Percentiles rank a stretch among this genome's conserved stretches.
phyloP scores from a whole-genome alignment of 1,284 basidiomycete genomes.

The Sphaerobolus stellatus region DNA sequence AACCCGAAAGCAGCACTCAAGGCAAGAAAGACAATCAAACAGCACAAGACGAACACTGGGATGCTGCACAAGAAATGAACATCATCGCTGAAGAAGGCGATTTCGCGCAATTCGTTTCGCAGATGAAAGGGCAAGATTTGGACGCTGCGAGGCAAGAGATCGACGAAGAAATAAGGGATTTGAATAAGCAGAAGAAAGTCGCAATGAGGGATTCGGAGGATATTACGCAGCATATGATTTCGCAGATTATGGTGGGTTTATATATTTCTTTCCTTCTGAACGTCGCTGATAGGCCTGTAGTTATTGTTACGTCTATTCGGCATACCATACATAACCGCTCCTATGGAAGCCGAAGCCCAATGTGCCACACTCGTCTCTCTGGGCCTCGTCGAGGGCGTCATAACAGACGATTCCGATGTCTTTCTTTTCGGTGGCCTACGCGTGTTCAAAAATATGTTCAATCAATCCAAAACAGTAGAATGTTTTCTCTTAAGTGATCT shows the following conservation, averaged over 20 bases:
- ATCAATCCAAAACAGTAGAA: conserved; percentile 97
- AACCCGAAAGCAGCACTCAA: too few species aligned
- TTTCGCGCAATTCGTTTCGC: conserved; percentile 87
- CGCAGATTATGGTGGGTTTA: conserved; percentile 82
- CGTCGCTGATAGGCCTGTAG: conserved; percentile 33
- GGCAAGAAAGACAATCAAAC: conserved; percentile 17
- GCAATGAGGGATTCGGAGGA: conserved; percentile 95
- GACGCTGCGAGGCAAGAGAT: conserved; percentile 84
- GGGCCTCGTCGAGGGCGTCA: conserved; percentile 92
- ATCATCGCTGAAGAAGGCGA: conserved; percentile 83
- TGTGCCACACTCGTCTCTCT: conserved; percentile 89
- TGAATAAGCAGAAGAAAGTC: conserved; percentile 83
- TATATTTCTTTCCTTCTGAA: not conserved
- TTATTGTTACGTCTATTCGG: conserved; percentile 91
- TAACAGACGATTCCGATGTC: conserved; percentile 99
- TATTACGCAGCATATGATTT: conserved; percentile 91
- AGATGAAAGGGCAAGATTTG: conserved; percentile 82
- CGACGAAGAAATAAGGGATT: conserved; percentile 82
- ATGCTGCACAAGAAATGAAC: conserved; percentile 80
- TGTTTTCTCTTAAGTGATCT: conserved; percentile 89
- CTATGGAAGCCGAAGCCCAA: conserved; percentile 99
- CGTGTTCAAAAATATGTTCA: conserved; percentile 99
- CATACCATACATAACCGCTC: conserved; percentile 97
- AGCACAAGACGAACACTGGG: conserved; percentile 49
- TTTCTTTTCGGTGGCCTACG: conserved; percentile 94